Conservation (phyloP, 2,329 filamentous ascomycete species). For the Onygenales sp. region DNA sequence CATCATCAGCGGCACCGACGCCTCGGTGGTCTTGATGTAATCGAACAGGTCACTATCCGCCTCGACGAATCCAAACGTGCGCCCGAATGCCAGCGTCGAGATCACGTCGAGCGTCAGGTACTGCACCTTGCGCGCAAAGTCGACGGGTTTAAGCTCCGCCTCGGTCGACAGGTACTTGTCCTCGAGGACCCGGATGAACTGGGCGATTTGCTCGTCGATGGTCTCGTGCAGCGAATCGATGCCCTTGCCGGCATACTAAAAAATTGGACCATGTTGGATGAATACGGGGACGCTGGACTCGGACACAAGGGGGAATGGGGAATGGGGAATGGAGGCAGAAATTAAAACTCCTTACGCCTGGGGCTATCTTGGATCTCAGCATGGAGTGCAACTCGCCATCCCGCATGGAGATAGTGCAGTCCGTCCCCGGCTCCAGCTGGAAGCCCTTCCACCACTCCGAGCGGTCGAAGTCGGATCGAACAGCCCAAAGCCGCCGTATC, state of each 20-base stretch:
- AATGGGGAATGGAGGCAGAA: neutral
- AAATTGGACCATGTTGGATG: neutral
- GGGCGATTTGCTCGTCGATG: constrained; percentile 39
- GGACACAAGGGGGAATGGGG: neutral
- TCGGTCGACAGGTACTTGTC: constrained; percentile 34
- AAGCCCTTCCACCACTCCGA: constrained; percentile 4
- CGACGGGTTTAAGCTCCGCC: constrained; percentile 24
- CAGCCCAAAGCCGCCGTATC: constrained; percentile 3
- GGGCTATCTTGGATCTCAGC: constrained; percentile 2
- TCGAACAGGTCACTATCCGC: constrained; percentile 34
- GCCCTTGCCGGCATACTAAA: constrained; percentile 45
- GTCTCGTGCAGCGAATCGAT: constrained; percentile 42
- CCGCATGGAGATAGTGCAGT: neutral
- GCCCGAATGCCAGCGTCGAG: constrained; percentile 43
- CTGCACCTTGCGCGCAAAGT: constrained; percentile 40
- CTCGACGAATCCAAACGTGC: constrained; percentile 37
- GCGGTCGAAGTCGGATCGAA: constrained; percentile 4
- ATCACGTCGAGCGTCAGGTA: constrained; percentile 51
- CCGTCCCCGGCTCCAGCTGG: constrained; percentile 2
- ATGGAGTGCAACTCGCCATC: neutral
- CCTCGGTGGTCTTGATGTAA: constrained; percentile 25
- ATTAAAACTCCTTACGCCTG: neutral
- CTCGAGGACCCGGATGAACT: constrained; percentile 41
- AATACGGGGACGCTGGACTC: neutral
- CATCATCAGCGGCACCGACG: constrained; percentile 14